phyloP scores from a whole-genome alignment of 2,329 filamentous ascomycete genomes.

The Diaporthe destruens region DNA sequence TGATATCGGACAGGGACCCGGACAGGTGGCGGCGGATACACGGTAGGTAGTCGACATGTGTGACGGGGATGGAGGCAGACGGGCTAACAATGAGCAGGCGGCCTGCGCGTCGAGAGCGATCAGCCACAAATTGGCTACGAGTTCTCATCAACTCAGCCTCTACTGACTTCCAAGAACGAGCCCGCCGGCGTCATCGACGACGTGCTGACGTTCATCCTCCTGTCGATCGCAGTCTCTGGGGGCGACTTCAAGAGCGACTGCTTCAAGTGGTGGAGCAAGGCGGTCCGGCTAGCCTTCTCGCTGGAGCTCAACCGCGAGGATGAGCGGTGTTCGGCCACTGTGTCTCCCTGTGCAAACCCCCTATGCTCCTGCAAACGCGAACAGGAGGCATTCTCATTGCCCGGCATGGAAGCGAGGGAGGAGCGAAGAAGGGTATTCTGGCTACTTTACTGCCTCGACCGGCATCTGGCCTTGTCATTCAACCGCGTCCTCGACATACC shows the following conservation, averaged over 20 bases:
- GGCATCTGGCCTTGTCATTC: conserved; percentile 61
- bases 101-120: conserved; percentile 51
- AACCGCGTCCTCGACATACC: conserved; percentile 59
- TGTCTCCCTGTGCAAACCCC: conserved; percentile 50
- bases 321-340: conserved; percentile 46
- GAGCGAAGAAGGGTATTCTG: conserved; percentile 62
- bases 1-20: conserved; percentile 53
- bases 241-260: conserved; percentile 63
- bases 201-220: conserved; percentile 59
- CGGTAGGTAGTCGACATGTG: conserved; percentile 43
- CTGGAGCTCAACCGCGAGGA: conserved; percentile 56
- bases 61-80: neutral
- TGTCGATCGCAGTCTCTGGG: conserved; percentile 60
- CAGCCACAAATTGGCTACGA: conserved; percentile 46
- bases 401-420: conserved; percentile 57
- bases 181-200: conserved; percentile 55
- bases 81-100: conserved; percentile 45
- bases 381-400: conserved; percentile 45
- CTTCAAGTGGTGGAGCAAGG: conserved; percentile 62
- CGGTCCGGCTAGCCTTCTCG: conserved; percentile 53
- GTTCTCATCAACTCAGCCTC: conserved; percentile 46
- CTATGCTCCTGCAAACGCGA: conserved; percentile 50
- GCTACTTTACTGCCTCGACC: conserved; percentile 61
- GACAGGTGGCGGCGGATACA: conserved; percentile 54
- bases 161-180: conserved; percentile 51